These are phyloP conservation scores for Coemansia sp. DNA, from an alignment of 192 early-diverging fungal species.

Conservation along the genomic window DNA sequence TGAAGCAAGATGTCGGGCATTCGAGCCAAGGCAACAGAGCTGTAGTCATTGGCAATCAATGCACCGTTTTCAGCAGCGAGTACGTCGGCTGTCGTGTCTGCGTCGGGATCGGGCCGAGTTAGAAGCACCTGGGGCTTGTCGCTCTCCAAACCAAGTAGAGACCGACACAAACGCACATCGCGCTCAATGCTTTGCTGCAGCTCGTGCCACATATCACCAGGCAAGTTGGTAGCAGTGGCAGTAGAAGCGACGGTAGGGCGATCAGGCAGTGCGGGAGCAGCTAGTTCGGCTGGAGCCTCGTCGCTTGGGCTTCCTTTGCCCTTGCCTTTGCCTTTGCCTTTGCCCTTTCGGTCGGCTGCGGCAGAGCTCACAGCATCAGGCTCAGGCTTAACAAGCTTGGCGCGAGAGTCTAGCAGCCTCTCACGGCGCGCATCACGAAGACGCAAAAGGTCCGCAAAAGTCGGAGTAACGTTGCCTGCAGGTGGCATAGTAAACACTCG, in stretches of 20 bases:
- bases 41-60: not conserved
- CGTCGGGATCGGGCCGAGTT: not conserved
- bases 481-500: not conserved
- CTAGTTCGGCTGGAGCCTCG: not conserved
- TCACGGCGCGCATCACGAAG: conserved; percentile 48
- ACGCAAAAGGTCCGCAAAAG: conserved; percentile 50
- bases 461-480: conserved; percentile 11
- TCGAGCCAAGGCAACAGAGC: conserved; percentile 11
- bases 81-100: not conserved
- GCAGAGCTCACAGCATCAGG: not conserved
- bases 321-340: conserved; percentile 28
- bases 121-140: not conserved
- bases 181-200: conserved; percentile 31
- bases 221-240: not conserved
- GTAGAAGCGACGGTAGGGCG: not conserved
- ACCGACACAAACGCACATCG: conserved; percentile 22
- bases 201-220: conserved; percentile 13
- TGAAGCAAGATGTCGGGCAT: conserved; percentile 42
- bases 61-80: not conserved
- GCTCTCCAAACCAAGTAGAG: conserved; percentile 14
- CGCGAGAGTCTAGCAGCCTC: conserved; percentile 40
- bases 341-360: conserved; percentile 17
- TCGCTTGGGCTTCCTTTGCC: conserved; percentile 20
- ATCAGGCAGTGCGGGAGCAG: not conserved
- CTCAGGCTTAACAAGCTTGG: conserved; percentile 11